Evolutionary conservation across 805 yeast genomes (phyloP).

Genomic region (Cephaloascus fragrans): DNA sequence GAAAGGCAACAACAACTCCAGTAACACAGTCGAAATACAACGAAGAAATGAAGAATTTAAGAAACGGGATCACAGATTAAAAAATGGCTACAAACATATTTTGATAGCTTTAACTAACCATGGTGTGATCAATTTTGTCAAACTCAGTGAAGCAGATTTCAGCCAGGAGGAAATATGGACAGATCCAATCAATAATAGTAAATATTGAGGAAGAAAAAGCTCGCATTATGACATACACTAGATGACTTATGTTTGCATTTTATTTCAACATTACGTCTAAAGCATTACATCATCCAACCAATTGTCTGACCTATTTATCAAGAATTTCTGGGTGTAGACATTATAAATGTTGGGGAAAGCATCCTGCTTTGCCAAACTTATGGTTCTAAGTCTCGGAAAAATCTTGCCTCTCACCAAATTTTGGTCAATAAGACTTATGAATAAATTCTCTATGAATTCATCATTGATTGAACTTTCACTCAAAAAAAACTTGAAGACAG

Average conservation of each 20-base stretch:
- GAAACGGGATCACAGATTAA: constrained; percentile 30
- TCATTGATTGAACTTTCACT: constrained; percentile 17
- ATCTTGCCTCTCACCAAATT: constrained; percentile 45
- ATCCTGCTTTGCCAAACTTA: constrained; percentile 30
- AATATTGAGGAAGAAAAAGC: no score
- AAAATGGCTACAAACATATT: constrained; percentile 42
- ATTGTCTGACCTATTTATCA: constrained; percentile 4
- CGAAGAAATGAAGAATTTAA: constrained; percentile 16
- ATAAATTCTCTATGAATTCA: constrained; percentile 35
- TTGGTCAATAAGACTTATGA: constrained; percentile 42
- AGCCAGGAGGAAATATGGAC: constrained; percentile 9
- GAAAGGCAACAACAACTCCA: no score
- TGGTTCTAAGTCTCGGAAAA: constrained; percentile 25
- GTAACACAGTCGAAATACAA: constrained; percentile 9
- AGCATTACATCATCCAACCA: constrained; percentile 9
- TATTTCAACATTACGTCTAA: no score
- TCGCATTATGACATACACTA: no score
- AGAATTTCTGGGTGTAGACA: constrained; percentile 8
- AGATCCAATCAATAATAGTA: not conserved
- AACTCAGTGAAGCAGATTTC: constrained; percentile 42
- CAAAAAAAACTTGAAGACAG: constrained; percentile 1
- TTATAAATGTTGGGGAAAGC: constrained; percentile 26
- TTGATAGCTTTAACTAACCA: constrained; percentile 65
- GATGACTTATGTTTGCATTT: no score
- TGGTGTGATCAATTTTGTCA: constrained; percentile 65